Evolutionary conservation across 176 grass and related monocot genomes (phyloP), one percentile per base, ranked within the genome.

Genomic region (Oryza meridionalis): DNA sequence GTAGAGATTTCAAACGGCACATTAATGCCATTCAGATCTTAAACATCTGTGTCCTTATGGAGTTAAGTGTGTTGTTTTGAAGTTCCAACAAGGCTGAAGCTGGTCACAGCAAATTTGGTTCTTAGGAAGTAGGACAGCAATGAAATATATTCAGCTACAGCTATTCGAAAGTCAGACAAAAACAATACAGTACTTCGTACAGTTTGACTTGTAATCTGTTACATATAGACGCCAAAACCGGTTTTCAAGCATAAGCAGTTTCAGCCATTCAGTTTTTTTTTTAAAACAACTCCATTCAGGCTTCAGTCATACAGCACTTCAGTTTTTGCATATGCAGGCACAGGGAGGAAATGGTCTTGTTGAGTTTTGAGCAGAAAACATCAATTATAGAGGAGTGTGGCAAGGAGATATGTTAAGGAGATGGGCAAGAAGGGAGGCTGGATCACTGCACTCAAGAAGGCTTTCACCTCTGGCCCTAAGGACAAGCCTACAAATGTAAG

Each of bases 381-480:
- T 53, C 45, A 25, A 62, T 69, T 64, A 45, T 43, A 12, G 82
- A 90, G 77, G 32, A 35, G 15, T 55, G 40, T 85, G 44, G 15
- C 12, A 69, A 9, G 65, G 65, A 75, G 77, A 90, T 65, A 95
- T 94, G 89, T 75, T 83, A 92, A 94, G 71, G 85, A 98, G 72
- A 99, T 99, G 97, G 97, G 97, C 1, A 96, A 91, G 91, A 99
- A 99, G 75, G 91, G 97, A 31, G 94, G 74, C 45, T 99, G 97
- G 97, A 90, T 99, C 77, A 80, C 53, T 68, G 90, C 93, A 67
- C 82, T 99, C 74, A 99, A 86, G 88, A 94, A 87, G 78, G 91
- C 88, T 43, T 99, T 99, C 77, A 87, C 72, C 66, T 10, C 87
- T 84, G 86, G 69, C 75, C 86, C 91, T 47, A 98, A 88, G 90